Evolutionary conservation across 1,284 basidiomycete genomes (phyloP).

Genomic region (Malassezia equina): DNA sequence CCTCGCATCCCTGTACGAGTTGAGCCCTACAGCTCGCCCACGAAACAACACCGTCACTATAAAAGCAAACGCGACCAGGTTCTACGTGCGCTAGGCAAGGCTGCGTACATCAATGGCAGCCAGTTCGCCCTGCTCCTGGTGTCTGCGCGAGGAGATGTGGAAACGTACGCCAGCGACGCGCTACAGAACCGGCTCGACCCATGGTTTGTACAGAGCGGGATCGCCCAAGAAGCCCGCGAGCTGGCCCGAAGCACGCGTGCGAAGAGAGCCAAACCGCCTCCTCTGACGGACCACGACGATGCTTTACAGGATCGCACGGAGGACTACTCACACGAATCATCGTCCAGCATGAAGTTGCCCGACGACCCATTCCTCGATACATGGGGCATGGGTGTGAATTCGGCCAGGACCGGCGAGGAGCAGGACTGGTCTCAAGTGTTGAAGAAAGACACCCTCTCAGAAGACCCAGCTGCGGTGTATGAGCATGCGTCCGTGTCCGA

Average conservation of each 20-base stretch:
- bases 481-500: neutral
- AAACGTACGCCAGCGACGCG: constrained; percentile 52
- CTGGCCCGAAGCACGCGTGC: neutral
- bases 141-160: constrained; percentile 53
- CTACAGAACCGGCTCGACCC: constrained; percentile 33
- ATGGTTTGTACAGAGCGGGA: constrained; percentile 39
- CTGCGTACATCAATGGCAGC: constrained; percentile 52
- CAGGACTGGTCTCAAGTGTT: neutral
- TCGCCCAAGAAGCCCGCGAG: constrained; percentile 34
- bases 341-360: neutral
- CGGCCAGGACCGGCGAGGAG: neutral
- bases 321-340: neutral
- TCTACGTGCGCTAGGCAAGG: constrained; percentile 51
- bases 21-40: constrained; percentile 53
- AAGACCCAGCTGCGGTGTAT: neutral
- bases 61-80: constrained; percentile 54
- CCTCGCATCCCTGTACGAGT: constrained; percentile 53
- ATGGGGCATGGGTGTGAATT: neutral
- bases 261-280: neutral
- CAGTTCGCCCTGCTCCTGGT: constrained; percentile 55
- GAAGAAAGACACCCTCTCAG: neutral
- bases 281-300: neutral
- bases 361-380: constrained; percentile 16
- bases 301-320: neutral
- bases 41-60: constrained; percentile 53